Evolutionary conservation across 768 basidiomycete genomes (phyloP), one percentile per base, ranked within the genome.

Genomic region (Russula sp.): DNA sequence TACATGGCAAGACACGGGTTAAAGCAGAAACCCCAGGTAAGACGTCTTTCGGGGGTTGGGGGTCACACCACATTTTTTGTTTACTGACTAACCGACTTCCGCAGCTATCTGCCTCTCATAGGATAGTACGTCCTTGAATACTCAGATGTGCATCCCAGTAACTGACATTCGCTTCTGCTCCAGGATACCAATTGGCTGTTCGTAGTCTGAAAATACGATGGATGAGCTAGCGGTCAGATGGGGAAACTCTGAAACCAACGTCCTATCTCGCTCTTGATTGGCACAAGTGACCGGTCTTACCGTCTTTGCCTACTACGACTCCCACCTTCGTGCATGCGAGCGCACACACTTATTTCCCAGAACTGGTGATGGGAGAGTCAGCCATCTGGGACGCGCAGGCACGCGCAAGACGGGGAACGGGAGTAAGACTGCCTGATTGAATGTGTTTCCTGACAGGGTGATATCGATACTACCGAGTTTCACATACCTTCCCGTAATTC

Each of bases 51-150:
- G 16, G 11, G 38, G 13, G 36, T 28, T 8, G 38, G 38, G 13
- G 26, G n/a, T n/a, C n/a, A n/a, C 16, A 2, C n/a, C n/a, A 1
- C n/a, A n/a, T 22, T n/a, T 26, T 34, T 22, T n/a, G 9, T 49
- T 56, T 40, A 26, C 28, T 51, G 30, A 42, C 6, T 1, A 63
- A 11, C 30, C 14, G 13, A 32, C n/a, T 16, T 50, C 0, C 18
- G 11, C 13, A 63, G 62, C 24, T 63, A 18, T 63, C 56, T 2
- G 57, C 56, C 8, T 57, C 56, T 9, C 26, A 18, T 2, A 8
- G 18, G 11, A 57, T 57, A 6, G 62, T 63, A 8, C 0, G 62
- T 32, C 28, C 5, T 28, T 8, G 16, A 10, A 22, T 40, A 18
- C n/a, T 28, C 9, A 1, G 46, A 28, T 42, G 30, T 8, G 52